These are phyloP conservation scores for Apiotrichum siamense DNA, from an alignment of 1,284 basidiomycete genomes.

Conservation along the genomic window DNA sequence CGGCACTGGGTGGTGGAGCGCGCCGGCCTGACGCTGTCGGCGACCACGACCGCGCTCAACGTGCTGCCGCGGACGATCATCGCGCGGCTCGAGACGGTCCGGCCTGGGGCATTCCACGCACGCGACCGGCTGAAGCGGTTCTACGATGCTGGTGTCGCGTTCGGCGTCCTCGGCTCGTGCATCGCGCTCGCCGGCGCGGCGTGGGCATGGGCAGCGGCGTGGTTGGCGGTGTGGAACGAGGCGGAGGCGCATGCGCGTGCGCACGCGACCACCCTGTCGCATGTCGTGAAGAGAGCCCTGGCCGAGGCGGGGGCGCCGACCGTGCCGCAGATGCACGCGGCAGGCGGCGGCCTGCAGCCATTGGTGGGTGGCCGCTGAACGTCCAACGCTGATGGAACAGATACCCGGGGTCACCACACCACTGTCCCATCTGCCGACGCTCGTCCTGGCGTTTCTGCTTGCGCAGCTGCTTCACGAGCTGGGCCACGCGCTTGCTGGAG, in stretches of 20 bases:
- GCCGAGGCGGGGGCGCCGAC: neutral
- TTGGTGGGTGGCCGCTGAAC: constrained; percentile 30
- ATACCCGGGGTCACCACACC: constrained; percentile 45
- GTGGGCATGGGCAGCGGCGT: constrained; percentile 24
- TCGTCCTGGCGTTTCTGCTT: constrained; percentile 35
- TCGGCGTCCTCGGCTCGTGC: constrained; percentile 3
- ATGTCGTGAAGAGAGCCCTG: constrained; percentile 2
- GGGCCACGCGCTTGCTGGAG: constrained; percentile 40
- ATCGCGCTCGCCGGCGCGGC: constrained; percentile 17
- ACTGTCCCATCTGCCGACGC: constrained; percentile 35
- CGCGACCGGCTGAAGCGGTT: constrained; percentile 1
- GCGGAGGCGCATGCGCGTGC: constrained; percentile 24
- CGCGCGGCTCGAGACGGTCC: neutral
- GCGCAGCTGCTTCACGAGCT: constrained; percentile 44
- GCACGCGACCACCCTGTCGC: neutral
- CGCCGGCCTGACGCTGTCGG: constrained; percentile 14
- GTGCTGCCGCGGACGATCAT: constrained; percentile 13
- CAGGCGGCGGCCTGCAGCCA: constrained; percentile 26
- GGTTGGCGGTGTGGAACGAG: constrained; percentile 31
- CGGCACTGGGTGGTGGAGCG: constrained; percentile 20
- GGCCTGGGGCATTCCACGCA: neutral
- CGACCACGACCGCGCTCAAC: constrained; percentile 27
- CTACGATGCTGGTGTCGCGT: constrained; percentile 22
- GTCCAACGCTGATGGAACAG: constrained; percentile 18
- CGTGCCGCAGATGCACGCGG: constrained; percentile 2